Conservation (phyloP, 2,329 filamentous ascomycete species). For the Trichoderma brevicompactum region DNA sequence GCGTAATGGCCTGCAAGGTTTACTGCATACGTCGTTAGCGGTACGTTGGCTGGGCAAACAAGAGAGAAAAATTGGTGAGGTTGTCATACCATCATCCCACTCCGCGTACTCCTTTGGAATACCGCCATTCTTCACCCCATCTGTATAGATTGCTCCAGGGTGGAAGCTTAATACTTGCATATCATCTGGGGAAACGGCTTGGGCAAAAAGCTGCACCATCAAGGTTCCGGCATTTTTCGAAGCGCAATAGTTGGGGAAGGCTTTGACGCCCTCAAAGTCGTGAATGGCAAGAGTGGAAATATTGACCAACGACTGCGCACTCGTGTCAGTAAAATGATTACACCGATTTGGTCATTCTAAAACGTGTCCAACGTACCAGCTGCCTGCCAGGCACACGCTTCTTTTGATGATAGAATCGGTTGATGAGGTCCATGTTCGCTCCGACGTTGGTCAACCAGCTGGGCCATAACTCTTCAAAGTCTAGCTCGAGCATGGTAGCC, state of each 20-base stretch:
- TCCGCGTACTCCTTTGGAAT: conserved; percentile 13
- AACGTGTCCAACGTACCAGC: conserved; percentile 30
- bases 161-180: conserved; percentile 47
- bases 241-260: conserved; percentile 38
- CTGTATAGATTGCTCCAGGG: conserved; percentile 43
- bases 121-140: conserved; percentile 31
- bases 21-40: neutral
- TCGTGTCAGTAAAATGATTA: too few species aligned
- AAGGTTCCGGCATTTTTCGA: conserved; percentile 44
- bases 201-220: conserved; percentile 42
- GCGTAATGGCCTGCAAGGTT: conserved; percentile 38
- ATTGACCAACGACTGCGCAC: conserved; percentile 3
- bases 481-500: conserved; percentile 23
- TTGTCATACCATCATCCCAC: conserved; percentile 20
- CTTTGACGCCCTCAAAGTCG: conserved; percentile 29
- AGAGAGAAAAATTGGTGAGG: too few species aligned
- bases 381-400: conserved; percentile 31
- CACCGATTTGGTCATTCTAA: too few species aligned
- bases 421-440: conserved; percentile 28
- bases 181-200: conserved; percentile 36
- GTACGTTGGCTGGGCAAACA: neutral
- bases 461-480: conserved; percentile 27
- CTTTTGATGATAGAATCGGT: conserved; percentile 43
- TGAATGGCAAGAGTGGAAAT: conserved; percentile 32
- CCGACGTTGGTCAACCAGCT: conserved; percentile 30